A percentile compares a stretch with the other conserved stretches of the same genome.
phyloP scores from a whole-genome alignment of 192 early-diverging fungal species.

The Backusella sp. region DNA sequence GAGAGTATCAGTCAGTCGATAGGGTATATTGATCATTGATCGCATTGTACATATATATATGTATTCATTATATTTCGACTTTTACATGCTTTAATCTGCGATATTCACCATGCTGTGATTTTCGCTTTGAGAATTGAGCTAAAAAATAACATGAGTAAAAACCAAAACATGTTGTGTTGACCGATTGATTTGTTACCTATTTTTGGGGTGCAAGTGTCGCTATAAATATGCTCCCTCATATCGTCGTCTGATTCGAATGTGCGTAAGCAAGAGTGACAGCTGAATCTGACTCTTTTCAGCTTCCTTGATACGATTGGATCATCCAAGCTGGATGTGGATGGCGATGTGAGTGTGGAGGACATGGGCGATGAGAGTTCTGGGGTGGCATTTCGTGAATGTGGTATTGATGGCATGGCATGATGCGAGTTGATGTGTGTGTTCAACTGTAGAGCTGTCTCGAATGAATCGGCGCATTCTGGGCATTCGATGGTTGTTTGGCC shows the following conservation, averaged over 20 bases:
- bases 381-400: neutral
- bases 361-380: neutral
- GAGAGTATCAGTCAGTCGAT: too few species aligned
- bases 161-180: neutral
- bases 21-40: neutral
- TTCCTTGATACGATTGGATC: neutral
- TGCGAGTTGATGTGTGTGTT: neutral
- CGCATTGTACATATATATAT: neutral
- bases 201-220: neutral
- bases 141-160: neutral
- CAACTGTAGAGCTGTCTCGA: neutral
- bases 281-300: neutral
- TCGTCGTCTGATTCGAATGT: neutral
- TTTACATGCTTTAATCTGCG: neutral
- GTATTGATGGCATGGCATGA: neutral
- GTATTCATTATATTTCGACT: neutral
- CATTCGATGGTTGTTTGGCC: neutral
- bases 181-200: neutral
- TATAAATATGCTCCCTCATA: neutral
- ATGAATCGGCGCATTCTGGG: neutral
- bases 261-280: neutral
- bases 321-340: neutral
- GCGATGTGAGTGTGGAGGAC: neutral
- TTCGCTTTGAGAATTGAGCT: neutral
- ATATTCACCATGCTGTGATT: neutral